Evolutionary conservation across 1,284 basidiomycete genomes (phyloP).

Genomic region (Puccinia hordei): DNA sequence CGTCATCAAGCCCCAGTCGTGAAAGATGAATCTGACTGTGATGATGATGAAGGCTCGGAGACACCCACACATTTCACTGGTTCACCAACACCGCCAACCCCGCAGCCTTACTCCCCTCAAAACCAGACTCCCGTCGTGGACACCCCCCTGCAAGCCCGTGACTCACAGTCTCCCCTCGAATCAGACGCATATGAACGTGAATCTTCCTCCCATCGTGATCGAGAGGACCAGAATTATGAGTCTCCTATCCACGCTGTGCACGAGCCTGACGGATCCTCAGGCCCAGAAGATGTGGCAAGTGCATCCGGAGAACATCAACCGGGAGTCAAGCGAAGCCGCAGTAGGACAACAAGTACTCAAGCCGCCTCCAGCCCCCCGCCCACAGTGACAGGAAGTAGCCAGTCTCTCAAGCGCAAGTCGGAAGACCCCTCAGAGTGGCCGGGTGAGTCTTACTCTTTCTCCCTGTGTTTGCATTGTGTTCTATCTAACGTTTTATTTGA

Average conservation of each 20-base stretch:
- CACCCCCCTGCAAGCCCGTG: not conserved
- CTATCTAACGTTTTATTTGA: too few species aligned
- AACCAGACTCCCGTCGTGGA: not conserved
- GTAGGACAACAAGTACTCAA: not conserved
- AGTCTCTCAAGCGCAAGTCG: not conserved
- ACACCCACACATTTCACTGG: not conserved
- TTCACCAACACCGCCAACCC: not conserved
- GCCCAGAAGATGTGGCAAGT: too few species aligned
- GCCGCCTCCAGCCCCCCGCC: not conserved
- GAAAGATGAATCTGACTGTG: not conserved
- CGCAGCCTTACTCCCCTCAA: not conserved
- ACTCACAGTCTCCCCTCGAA: not conserved
- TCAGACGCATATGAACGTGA: too few species aligned
- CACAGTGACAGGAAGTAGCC: not conserved
- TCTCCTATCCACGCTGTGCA: too few species aligned
- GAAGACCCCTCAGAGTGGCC: constrained; percentile 16
- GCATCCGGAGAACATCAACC: too few species aligned
- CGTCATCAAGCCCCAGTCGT: not conserved
- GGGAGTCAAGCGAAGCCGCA: too few species aligned
- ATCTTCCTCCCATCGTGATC: too few species aligned
- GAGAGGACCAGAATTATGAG: too few species aligned
- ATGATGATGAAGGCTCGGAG: not conserved
- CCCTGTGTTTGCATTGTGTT: not conserved
- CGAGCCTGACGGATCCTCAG: too few species aligned
- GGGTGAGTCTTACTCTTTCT: not conserved